These are phyloP conservation scores for Rhizoclosmatium globosum DNA, from an alignment of 192 early-diverging fungal species.

Conservation along the genomic window DNA sequence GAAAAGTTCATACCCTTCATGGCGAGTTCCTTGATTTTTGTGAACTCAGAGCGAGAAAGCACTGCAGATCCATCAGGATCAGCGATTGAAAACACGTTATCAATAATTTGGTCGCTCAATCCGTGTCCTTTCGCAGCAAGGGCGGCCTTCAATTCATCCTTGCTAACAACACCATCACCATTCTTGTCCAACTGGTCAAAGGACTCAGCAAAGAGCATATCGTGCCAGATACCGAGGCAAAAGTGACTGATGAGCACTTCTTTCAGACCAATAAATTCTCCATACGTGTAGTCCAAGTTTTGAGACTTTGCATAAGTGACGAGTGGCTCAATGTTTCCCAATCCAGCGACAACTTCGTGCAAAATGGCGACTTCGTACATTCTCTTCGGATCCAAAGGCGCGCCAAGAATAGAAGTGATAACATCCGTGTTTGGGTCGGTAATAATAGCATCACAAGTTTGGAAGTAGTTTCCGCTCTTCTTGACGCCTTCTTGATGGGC, in stretches of 20 bases:
- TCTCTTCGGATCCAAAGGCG: background rate
- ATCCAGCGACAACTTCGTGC: background rate
- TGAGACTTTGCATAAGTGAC: background rate
- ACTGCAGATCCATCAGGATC: background rate
- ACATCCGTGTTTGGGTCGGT: background rate
- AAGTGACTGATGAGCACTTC: constrained; percentile 18
- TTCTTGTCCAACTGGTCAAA: constrained; percentile 3
- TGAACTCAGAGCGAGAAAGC: background rate
- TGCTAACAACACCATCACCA: background rate
- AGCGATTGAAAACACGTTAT: constrained; percentile 21
- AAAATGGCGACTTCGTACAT: constrained; percentile 1
- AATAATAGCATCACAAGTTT: constrained; percentile 3
- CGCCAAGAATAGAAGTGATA: background rate
- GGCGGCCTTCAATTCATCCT: background rate
- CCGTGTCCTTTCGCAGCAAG: background rate
- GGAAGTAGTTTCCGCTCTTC: constrained; percentile 11
- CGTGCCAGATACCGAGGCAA: constrained; percentile 9
- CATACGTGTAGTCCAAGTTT: background rate
- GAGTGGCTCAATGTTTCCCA: constrained; percentile 17
- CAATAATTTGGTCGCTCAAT: background rate
- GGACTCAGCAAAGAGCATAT: background rate
- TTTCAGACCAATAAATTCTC: constrained; percentile 13
- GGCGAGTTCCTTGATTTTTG: background rate
- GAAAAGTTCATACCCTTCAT: background rate
- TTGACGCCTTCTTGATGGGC: background rate